Percentiles rank a stretch among this genome's conserved stretches.
phyloP scores from a whole-genome alignment of 148 eudicot genomes.

The Chenopodium formosanum region DNA sequence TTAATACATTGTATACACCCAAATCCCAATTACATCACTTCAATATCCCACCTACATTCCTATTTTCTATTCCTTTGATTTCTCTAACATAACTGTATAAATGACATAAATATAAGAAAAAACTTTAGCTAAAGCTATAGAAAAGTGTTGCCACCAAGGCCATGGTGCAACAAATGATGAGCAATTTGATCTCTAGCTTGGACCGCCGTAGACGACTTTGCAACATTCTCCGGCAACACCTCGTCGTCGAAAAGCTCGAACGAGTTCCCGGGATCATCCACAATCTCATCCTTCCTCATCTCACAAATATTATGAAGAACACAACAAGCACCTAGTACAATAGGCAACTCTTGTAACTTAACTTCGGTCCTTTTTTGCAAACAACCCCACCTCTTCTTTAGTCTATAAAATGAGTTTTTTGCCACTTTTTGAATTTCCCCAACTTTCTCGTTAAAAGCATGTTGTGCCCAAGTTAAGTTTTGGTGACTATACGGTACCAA shows the following conservation, averaged over 20 bases:
- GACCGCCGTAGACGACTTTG: constrained; percentile 38
- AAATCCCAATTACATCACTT: too few relatives aligned
- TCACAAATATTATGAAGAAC: constrained; percentile 76
- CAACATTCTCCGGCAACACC: constrained; percentile 43
- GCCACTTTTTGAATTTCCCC: constrained; percentile 47
- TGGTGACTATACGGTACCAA: constrained; percentile 60
- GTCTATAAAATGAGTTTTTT: constrained; percentile 46
- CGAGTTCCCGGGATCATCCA: constrained; percentile 23
- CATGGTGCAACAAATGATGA: constrained; percentile 66
- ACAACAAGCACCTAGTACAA: constrained; percentile 68
- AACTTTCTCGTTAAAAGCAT: constrained; percentile 60
- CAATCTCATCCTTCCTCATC: constrained; percentile 43
- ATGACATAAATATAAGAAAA: background rate
- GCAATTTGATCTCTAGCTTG: constrained; percentile 72
- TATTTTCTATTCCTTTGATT: too few relatives aligned
- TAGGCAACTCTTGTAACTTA: constrained; percentile 67
- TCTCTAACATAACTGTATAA: too few relatives aligned
- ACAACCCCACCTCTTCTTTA: constrained; percentile 71
- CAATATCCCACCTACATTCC: too few relatives aligned
- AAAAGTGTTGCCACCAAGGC: constrained; percentile 27
- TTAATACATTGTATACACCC: too few relatives aligned
- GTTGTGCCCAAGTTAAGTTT: constrained; percentile 70
- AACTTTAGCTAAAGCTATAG: too few relatives aligned
- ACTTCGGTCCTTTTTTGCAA: constrained; percentile 76
- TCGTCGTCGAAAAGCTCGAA: constrained; percentile 66